phyloP scores from a whole-genome alignment of 768 basidiomycete species.

The Amanita polypyramis region DNA sequence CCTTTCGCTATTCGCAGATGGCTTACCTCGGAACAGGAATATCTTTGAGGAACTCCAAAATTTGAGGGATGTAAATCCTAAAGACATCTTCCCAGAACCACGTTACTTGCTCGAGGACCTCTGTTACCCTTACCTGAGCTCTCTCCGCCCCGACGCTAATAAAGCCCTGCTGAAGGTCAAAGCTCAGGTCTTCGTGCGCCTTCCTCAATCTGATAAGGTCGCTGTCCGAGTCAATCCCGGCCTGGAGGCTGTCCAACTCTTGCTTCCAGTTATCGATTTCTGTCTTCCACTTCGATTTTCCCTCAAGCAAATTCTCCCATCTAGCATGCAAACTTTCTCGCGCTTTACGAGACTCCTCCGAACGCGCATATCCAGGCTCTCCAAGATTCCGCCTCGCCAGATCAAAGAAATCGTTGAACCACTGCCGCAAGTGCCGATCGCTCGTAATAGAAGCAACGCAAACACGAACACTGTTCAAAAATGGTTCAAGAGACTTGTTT shows the following conservation, averaged over 20 bases:
- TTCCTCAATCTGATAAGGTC: slow-evolving; percentile 36
- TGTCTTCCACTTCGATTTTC: slow-evolving; percentile 42
- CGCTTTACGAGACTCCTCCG: slow-evolving; percentile 32
- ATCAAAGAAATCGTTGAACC: slow-evolving; percentile 44
- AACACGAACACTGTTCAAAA: slow-evolving; percentile 30
- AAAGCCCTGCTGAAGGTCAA: slow-evolving; percentile 35
- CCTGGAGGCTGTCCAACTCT: slow-evolving; percentile 34
- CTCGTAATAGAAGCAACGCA: slow-evolving; percentile 39
- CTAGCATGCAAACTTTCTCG: slow-evolving; percentile 35
- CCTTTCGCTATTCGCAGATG: background rate
- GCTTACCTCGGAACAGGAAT: slow-evolving; percentile 61
- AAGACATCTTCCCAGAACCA: slow-evolving; percentile 81
- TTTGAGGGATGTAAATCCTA: slow-evolving; percentile 64
- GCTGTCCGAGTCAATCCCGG: slow-evolving; percentile 35
- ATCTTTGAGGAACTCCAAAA: slow-evolving; percentile 40
- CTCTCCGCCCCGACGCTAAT: slow-evolving; percentile 22
- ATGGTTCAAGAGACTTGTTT: slow-evolving; percentile 36
- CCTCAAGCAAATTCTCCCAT: slow-evolving; percentile 40
- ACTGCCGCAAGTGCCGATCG: slow-evolving; percentile 41
- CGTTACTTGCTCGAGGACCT: slow-evolving; percentile 46
- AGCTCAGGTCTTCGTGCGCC: slow-evolving; percentile 37
- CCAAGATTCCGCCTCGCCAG: slow-evolving; percentile 35
- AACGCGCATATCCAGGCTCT: slow-evolving; percentile 40
- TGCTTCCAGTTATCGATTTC: slow-evolving; percentile 34
- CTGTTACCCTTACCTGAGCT: slow-evolving; percentile 34